Conservation (phyloP, 176 grass and related monocot species). For the Lolium rigidum region DNA sequence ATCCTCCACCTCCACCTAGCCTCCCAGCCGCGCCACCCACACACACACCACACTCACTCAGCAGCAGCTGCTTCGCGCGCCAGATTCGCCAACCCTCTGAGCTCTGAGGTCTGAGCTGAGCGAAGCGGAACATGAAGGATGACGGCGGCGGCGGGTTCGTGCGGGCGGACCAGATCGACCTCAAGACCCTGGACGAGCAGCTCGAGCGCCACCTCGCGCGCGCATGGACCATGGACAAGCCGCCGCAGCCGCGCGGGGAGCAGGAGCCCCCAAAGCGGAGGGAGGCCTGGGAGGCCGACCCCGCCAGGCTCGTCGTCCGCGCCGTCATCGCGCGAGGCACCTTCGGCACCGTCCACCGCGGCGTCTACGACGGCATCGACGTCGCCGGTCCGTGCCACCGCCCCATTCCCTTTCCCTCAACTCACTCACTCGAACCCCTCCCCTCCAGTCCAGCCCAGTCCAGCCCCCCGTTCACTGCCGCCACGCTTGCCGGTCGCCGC, state of each 20-base stretch:
- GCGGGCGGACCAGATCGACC: constrained; percentile 96
- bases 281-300: constrained; percentile 94
- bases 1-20: constrained; percentile 10
- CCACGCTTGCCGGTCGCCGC: background rate
- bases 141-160: constrained; percentile 54
- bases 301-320: constrained; percentile 69
- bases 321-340: constrained; percentile 92
- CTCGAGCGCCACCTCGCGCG: constrained; percentile 85
- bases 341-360: constrained; percentile 94
- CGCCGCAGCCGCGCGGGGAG: background rate
- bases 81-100: background rate
- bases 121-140: constrained; percentile 39
- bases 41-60: background rate
- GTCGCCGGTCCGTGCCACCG: constrained; percentile 72
- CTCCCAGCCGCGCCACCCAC: constrained; percentile 10
- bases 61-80: background rate
- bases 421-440: background rate
- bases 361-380: constrained; percentile 90
- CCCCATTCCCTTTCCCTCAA: no score
- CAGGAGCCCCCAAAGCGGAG: background rate
- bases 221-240: constrained; percentile 93
- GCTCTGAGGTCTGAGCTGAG: background rate
- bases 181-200: constrained; percentile 99
- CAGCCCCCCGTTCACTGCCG: background rate
- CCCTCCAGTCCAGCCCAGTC: background rate